A percentile compares a stretch with the other conserved stretches of the same genome.
phyloP scores from a whole-genome alignment of 1,284 basidiomycete species.

The Malassezia globosa region DNA sequence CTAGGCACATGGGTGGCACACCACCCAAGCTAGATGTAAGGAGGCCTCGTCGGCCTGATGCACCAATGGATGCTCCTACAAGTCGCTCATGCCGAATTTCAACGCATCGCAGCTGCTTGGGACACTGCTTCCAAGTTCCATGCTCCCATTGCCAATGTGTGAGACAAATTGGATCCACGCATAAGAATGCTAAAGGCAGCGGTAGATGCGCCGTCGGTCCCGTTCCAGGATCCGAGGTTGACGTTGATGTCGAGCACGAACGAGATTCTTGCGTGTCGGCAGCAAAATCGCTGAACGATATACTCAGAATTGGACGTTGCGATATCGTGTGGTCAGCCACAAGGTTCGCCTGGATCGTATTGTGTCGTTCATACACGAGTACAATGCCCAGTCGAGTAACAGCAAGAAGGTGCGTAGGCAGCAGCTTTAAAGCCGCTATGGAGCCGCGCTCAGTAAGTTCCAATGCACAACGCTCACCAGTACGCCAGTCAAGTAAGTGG shows the following conservation, averaged over 20 bases:
- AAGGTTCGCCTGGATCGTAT: background rate
- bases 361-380: conserved; percentile 7
- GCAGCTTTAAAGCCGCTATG: conserved; percentile 15
- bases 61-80: conserved; percentile 13
- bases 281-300: conserved; percentile 11
- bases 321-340: conserved; percentile 1
- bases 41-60: conserved; percentile 8
- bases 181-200: conserved; percentile 5
- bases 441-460: conserved; percentile 13
- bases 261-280: background rate
- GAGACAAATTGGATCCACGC: conserved; percentile 11
- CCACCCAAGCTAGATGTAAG: conserved; percentile 15
- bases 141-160: conserved; percentile 4
- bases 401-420: conserved; percentile 5
- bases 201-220: background rate
- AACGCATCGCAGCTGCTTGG: background rate
- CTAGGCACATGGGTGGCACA: conserved; percentile 13
- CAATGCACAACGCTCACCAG: conserved; percentile 12
- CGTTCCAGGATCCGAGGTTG: background rate
- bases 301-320: conserved; percentile 15
- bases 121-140: background rate
- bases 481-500: conserved; percentile 16
- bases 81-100: conserved; percentile 12
- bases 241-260: background rate
- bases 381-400: conserved; percentile 14